These are phyloP conservation scores for Penicillium paradoxum DNA, from an alignment of 495 filamentous ascomycete genomes.

Conservation along the genomic window DNA sequence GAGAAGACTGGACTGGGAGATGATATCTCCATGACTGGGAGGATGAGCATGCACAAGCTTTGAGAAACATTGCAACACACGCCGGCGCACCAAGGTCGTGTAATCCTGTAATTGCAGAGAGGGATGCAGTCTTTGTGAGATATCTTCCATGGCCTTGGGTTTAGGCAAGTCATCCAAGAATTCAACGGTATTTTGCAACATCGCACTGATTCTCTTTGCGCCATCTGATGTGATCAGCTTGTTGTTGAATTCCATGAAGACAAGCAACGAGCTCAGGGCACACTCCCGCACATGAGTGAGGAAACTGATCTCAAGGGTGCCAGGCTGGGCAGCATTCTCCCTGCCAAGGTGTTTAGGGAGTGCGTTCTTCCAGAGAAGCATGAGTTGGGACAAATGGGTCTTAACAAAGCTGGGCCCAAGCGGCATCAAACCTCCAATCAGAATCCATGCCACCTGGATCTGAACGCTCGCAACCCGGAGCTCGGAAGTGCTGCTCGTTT, in stretches of 20 bases:
- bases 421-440: conserved; percentile 95
- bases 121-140: conserved; percentile 75
- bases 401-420: conserved; percentile 98
- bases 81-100: conserved; percentile 85
- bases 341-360: conserved; percentile 88
- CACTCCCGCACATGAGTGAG: conserved; percentile 94
- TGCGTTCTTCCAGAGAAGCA: conserved; percentile 97
- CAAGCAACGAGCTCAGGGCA: conserved; percentile 81
- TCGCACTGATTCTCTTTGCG: conserved; percentile 82
- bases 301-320: conserved; percentile 82
- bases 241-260: conserved; percentile 92
- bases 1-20: conserved; percentile 87
- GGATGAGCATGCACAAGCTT: conserved; percentile 85
- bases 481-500: conserved; percentile 87
- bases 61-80: conserved; percentile 90
- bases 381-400: conserved; percentile 90
- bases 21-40: conserved; percentile 70
- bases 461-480: conserved; percentile 88
- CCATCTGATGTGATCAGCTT: conserved; percentile 89
- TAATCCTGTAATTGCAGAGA: conserved; percentile 88
- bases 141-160: conserved; percentile 85
- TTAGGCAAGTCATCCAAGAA: conserved; percentile 78
- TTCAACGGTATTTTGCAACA: conserved; percentile 92
- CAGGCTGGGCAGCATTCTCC: conserved; percentile 78
- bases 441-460: conserved; percentile 95